Percentiles rank a stretch among this genome's conserved stretches.
phyloP scores from a whole-genome alignment of 805 yeast species.

The Metschnikowia gelsemii region DNA sequence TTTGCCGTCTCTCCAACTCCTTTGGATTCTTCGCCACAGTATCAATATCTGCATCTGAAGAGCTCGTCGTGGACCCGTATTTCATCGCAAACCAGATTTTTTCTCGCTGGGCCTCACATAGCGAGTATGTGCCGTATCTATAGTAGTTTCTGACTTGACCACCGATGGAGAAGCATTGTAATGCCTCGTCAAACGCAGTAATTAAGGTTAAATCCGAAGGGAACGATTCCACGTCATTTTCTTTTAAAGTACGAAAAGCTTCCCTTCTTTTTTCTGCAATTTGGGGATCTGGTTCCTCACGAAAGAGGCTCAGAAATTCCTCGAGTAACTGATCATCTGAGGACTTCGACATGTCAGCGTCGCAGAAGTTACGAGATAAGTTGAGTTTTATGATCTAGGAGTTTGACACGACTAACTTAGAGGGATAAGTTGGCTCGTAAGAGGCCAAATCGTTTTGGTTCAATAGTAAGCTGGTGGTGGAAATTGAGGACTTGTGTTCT shows the following conservation, averaged over 20 bases:
- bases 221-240: constrained; percentile 22
- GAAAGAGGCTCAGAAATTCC: constrained; percentile 15
- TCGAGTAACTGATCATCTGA: constrained; percentile 14
- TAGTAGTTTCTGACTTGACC: constrained; percentile 86
- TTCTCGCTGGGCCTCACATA: constrained; percentile 66
- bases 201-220: constrained; percentile 43
- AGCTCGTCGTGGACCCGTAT: constrained; percentile 39
- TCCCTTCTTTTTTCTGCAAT: constrained; percentile 17
- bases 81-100: constrained; percentile 80
- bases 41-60: constrained; percentile 34
- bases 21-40: constrained; percentile 35
- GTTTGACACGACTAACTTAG: not conserved
- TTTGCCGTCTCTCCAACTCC: constrained; percentile 49
- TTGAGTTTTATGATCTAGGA: not conserved
- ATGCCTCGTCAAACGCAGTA: constrained; percentile 83
- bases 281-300: constrained; percentile 15
- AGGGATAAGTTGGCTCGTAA: too few species aligned
- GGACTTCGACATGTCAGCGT: constrained; percentile 6
- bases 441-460: too few species aligned
- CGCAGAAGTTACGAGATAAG: not conserved
- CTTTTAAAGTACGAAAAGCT: constrained; percentile 17
- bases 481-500: too few species aligned
- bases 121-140: constrained; percentile 73
- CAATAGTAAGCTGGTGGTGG: too few species aligned
- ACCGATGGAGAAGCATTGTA: constrained; percentile 85